Base-by-base conservation (phyloP, 2,329 filamentous ascomycete genomes). In the Penicillium sp. region DNA sequence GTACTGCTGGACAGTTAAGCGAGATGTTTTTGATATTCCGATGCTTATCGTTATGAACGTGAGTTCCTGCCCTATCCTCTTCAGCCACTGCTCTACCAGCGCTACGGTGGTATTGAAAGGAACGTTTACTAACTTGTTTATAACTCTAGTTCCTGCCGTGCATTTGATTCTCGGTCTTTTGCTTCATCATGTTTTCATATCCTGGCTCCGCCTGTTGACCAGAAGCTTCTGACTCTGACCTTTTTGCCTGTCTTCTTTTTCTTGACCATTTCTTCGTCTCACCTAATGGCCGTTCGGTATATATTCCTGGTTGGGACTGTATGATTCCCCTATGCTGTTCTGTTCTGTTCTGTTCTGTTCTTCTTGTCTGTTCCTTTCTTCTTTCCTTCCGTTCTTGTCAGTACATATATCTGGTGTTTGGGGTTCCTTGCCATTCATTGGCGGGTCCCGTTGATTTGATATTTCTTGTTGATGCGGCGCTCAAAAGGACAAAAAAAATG, bases 31-130 rank as follows among this genome's bases (percentile, higher is more conserved):
- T 76, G 93, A 97, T 76, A 96, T 97, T 73, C 94, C 94, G 18
- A 96, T 97, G 91, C 81, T 97, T 77, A 95, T 97, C 72, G 90
- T 97, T 67, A 93, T 97, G 79, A 97, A 97, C 77, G 94, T 97
- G 73, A 87, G 92, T 87, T 9, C 17, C 7, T 32, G 24, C 12
- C 32, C 8, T n/a, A n/a, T n/a, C n/a, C n/a, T n/a, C n/a, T n/a
- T n/a, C n/a, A n/a, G n/a, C n/a, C n/a, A n/a, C n/a, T n/a, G n/a
- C n/a, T n/a, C n/a, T n/a, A n/a, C n/a, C n/a, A n/a, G n/a, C n/a
- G n/a, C n/a, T n/a, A n/a, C n/a, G n/a, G n/a, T 30, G n/a, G 7
- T 24, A 29, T 33, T 7, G n/a, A 12, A 23, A n/a, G 10, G 8
- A 30, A 9, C 7, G 17, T 30, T 42, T 21, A 33, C 39, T 50